Evolutionary conservation across 2,329 filamentous ascomycete species (phyloP).

Genomic region (Zarea fungicola): DNA sequence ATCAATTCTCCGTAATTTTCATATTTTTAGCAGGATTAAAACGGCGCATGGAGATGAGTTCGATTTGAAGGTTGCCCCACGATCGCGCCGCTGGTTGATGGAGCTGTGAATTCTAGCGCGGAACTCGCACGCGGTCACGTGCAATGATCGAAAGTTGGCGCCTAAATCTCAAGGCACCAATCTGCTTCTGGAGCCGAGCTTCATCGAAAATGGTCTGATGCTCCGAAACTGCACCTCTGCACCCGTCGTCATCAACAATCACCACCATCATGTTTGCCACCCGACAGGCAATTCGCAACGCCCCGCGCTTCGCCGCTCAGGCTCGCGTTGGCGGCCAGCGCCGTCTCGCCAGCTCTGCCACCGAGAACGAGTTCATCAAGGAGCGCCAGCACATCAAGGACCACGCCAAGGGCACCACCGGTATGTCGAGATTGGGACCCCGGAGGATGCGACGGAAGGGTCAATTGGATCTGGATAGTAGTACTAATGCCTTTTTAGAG

Average conservation of each 20-base stretch:
- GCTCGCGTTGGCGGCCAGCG: constrained; percentile 59
- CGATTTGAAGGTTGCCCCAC: neutral
- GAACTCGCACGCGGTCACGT: constrained; percentile 12
- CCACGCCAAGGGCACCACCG: constrained; percentile 78
- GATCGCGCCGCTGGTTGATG: constrained; percentile 6
- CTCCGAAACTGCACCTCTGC: constrained; percentile 24
- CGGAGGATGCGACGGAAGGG: neutral
- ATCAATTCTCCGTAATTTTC: neutral
- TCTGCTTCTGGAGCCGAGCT: constrained; percentile 28
- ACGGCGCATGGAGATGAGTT: neutral
- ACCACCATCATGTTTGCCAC: constrained; percentile 56
- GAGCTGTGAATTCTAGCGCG: neutral
- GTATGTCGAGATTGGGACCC: constrained; percentile 47
- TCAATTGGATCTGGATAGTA: constrained; percentile 17
- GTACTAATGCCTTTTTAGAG: constrained; percentile 50
- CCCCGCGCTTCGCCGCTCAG: constrained; percentile 59
- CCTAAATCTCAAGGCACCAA: constrained; percentile 11
- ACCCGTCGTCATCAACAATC: constrained; percentile 19
- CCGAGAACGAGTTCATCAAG: constrained; percentile 89
- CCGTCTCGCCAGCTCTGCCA: constrained; percentile 64
- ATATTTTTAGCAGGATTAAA: neutral
- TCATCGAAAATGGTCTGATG: constrained; percentile 29
- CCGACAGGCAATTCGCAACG: constrained; percentile 55
- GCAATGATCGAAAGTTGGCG: constrained; percentile 3
- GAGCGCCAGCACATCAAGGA: constrained; percentile 88